Base-by-base conservation (phyloP, 371 early-diverging fungal genomes). In the Mucor circinelloides region DNA sequence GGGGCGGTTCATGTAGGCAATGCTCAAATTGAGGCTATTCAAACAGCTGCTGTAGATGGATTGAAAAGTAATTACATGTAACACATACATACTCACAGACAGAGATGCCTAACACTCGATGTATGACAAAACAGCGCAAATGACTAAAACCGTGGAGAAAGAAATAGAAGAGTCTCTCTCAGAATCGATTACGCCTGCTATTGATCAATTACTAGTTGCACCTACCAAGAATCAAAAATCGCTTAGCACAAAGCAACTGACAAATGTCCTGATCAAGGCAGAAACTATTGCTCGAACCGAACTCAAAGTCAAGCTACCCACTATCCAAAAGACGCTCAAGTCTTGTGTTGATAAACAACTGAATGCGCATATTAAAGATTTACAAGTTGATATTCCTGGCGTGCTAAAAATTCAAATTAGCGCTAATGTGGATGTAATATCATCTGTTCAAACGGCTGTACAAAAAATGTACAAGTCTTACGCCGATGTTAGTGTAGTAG, bases 1-100 rank as follows among this genome's bases (percentile, higher is more conserved):
- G 77, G 77, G 25, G 28, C 63, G 5, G 13, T 74, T 15, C 38
- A 62, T 7, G 54, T 62, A 30, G 72, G 67, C n/a, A 63, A 70
- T 56, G 54, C 61, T 10, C 55, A 71, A 7, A 30, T 77, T 27
- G 62, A 66, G 17, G 57, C 68, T 32, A 66, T 70, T 25, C 59
- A 72, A 63, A 55, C 64, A 19, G 56, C 69, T 60, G 70, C 68
- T 27, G 17, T 77, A 13, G 64, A 69, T 38, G 58, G 60, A 54
- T 57, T 59, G 48, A 34, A 60, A 31, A 60, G 63, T 36, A 25
- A 61, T 54, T 27, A 60, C 42, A 64, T 70, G 32, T 57, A 73
- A 40, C 63, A 73, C 50, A 70, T 28, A 65, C 12, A 46, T 63
- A 69, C 42, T 70, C 71, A 42, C 32, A 67, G 44, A 30, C 74